Percentiles rank a stretch among this genome's conserved stretches.
These are phyloP conservation scores for Crithidia thermophila DNA, from an alignment of 208 protist genomes.

Conservation along the genomic window DNA sequence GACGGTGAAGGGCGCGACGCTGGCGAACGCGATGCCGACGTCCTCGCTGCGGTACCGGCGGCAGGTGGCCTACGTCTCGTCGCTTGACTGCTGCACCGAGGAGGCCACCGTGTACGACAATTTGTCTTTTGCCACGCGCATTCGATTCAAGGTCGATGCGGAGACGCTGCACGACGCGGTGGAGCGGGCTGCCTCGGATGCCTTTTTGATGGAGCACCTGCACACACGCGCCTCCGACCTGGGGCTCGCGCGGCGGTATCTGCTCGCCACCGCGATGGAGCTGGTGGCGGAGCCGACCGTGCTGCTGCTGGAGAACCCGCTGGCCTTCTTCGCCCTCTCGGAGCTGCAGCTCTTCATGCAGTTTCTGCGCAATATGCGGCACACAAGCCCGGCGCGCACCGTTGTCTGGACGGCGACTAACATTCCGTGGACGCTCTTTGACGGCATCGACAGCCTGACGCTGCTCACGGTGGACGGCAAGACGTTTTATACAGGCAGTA, in stretches of 20 bases:
- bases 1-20: constrained; percentile 46
- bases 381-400: constrained; percentile 13
- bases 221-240: constrained; percentile 3
- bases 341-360: constrained; percentile 63
- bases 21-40: constrained; percentile 42
- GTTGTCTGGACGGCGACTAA: constrained; percentile 18
- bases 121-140: constrained; percentile 56
- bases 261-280: constrained; percentile 58
- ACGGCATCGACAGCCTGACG: constrained; percentile 36
- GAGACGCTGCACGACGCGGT: constrained; percentile 60
- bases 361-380: constrained; percentile 58
- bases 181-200: constrained; percentile 60
- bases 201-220: constrained; percentile 50
- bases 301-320: constrained; percentile 62
- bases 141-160: constrained; percentile 48
- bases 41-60: constrained; percentile 23
- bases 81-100: constrained; percentile 61
- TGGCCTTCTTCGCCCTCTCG: constrained; percentile 36
- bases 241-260: constrained; percentile 30
- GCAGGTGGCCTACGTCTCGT: constrained; percentile 40
- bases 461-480: constrained; percentile 42
- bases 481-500: constrained; percentile 43
- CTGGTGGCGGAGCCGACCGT: constrained; percentile 52
- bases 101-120: constrained; percentile 62
- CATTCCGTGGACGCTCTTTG: constrained; percentile 44